phyloP scores from a whole-genome alignment of 371 early-diverging fungal species.

The Apophysomyces variabilis region DNA sequence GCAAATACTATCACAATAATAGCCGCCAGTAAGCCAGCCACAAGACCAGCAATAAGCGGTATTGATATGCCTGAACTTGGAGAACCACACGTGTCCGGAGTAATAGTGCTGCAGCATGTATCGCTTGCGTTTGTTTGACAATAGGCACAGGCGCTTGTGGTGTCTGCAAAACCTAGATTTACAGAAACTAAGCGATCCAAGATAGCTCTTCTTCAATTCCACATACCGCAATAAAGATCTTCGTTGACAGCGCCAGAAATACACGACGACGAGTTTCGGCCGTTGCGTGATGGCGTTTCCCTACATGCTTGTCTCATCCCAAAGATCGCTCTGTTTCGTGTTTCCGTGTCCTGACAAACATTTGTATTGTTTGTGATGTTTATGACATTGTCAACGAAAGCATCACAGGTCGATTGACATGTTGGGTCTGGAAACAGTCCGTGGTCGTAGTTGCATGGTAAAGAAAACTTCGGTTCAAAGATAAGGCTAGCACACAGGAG shows the following conservation, averaged over 20 bases:
- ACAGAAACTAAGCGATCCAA: neutral
- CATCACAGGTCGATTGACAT: constrained; percentile 46
- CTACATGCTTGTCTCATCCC: neutral
- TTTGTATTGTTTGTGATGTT: constrained; percentile 28
- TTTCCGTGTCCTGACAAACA: constrained; percentile 33
- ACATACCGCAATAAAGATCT: constrained; percentile 46
- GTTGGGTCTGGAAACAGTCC: constrained; percentile 36
- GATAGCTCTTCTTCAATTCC: neutral
- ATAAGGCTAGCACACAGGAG: constrained; percentile 41
- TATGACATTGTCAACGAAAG: constrained; percentile 34
- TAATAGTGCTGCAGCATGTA: constrained; percentile 37
- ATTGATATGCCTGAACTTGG: constrained; percentile 7
- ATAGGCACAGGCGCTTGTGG: constrained; percentile 31
- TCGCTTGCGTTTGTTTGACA: constrained; percentile 33
- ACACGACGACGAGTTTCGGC: constrained; percentile 26
- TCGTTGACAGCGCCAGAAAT: constrained; percentile 46
- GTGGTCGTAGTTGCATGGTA: constrained; percentile 44
- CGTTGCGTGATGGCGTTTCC: constrained; percentile 31
- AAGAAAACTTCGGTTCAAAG: constrained; percentile 36
- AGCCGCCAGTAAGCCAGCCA: constrained; percentile 26
- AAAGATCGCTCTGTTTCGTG: constrained; percentile 12
- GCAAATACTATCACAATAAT: constrained; percentile 17
- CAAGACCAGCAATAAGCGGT: constrained; percentile 26
- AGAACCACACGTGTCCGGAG: constrained; percentile 2
- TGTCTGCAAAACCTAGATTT: constrained; percentile 3